phyloP scores from a whole-genome alignment of 345 rosid genomes.

The Populus simonii region DNA sequence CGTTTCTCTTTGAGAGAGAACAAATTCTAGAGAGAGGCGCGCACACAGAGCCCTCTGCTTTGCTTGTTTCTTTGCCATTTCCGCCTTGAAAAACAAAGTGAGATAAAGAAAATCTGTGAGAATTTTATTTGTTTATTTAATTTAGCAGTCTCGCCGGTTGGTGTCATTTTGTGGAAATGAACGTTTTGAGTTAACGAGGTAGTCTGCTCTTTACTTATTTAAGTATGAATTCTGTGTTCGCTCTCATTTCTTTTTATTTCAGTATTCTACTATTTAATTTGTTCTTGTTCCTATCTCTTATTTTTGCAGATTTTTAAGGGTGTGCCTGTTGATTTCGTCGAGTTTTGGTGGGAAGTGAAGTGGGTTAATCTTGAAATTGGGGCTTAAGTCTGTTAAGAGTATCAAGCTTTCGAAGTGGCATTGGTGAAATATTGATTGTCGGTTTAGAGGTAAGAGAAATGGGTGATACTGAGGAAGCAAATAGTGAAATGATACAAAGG shows the following conservation, averaged over 20 bases:
- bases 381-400: slow-evolving; percentile 6
- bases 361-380: slow-evolving; percentile 12
- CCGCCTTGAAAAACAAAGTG: slow-evolving; percentile 10
- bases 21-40: not conserved
- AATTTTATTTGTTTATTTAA: not conserved
- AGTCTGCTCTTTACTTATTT: slow-evolving; percentile 10
- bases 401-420: not conserved
- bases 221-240: slow-evolving; percentile 18
- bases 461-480: slow-evolving; percentile 68
- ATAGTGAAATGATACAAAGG: slow-evolving; percentile 66
- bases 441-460: slow-evolving; percentile 21
- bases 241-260: not conserved
- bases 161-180: slow-evolving; percentile 2
- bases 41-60: not conserved
- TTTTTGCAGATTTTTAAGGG: not conserved
- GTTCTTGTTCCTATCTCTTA: not conserved
- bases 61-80: slow-evolving; percentile 18
- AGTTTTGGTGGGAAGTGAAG: slow-evolving; percentile 15
- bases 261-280: not conserved
- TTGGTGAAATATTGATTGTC: slow-evolving; percentile 4
- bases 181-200: slow-evolving; percentile 9
- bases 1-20: not conserved
- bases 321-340: slow-evolving; percentile 12
- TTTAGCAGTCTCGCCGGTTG: not conserved
- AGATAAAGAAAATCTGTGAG: not conserved